Percentiles rank a stretch among this genome's conserved stretches.
phyloP scores from a whole-genome alignment of 1,284 basidiomycete genomes.

The Psilocybe mexicana region DNA sequence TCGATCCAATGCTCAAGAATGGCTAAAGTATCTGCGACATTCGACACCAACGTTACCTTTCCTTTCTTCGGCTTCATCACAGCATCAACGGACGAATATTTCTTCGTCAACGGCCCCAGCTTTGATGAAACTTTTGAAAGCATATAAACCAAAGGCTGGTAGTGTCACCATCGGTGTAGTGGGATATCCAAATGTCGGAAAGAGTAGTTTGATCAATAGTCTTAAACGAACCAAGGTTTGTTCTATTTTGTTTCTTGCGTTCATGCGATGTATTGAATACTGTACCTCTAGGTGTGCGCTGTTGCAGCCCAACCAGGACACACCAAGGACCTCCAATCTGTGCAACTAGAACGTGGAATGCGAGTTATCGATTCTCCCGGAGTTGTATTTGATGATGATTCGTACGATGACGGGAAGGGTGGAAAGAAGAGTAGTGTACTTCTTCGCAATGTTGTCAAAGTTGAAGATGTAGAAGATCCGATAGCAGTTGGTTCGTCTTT shows the following conservation, averaged over 20 bases:
- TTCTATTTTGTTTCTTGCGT: slow-evolving; percentile 33
- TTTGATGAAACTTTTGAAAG: slow-evolving; percentile 88
- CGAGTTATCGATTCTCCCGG: slow-evolving; percentile 95
- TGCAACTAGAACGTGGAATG: slow-evolving; percentile 92
- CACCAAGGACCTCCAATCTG: slow-evolving; percentile 92
- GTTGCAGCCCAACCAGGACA: slow-evolving; percentile 97
- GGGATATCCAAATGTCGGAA: slow-evolving; percentile 97
- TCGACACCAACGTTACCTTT: slow-evolving; percentile 94
- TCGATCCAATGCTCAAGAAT: slow-evolving; percentile 83
- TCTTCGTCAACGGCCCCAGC: slow-evolving; percentile 78
- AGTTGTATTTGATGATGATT: slow-evolving; percentile 86
- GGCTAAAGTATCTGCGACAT: slow-evolving; percentile 90
- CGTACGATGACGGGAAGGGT: slow-evolving; percentile 50
- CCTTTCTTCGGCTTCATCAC: slow-evolving; percentile 81
- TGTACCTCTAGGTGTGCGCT: slow-evolving; percentile 66
- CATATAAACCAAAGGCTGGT: slow-evolving; percentile 77
- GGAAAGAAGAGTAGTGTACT: slow-evolving; percentile 68
- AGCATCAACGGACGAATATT: slow-evolving; percentile 84
- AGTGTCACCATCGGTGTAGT: slow-evolving; percentile 92
- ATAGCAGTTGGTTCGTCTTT: slow-evolving; percentile 74
- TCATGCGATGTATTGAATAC: slow-evolving; percentile 35
- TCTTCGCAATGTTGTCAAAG: slow-evolving; percentile 90
- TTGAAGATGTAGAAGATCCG: slow-evolving; percentile 91
- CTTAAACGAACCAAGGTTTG: slow-evolving; percentile 84
- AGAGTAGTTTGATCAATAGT: slow-evolving; percentile 94